Conservation (phyloP, 2,329 filamentous ascomycete species). For the Fusarium sp. region DNA sequence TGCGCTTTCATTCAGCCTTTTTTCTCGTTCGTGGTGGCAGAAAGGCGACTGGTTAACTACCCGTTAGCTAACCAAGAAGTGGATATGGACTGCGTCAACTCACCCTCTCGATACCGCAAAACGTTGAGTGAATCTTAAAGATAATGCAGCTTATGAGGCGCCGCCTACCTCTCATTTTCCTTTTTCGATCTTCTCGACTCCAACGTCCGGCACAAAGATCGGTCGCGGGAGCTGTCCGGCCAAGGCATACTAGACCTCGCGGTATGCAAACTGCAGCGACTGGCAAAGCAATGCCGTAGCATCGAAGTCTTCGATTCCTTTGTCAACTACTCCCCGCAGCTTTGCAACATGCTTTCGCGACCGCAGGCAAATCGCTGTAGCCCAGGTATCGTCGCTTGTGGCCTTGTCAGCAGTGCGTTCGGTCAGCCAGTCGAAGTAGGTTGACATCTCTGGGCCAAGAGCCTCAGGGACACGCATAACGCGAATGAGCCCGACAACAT, state of each 20-base stretch:
- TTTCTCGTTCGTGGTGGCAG: background rate
- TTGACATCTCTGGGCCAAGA: conserved; percentile 36
- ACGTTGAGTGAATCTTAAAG: background rate
- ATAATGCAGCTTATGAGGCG: background rate
- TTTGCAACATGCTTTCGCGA: conserved; percentile 43
- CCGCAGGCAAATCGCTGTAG: conserved; percentile 45
- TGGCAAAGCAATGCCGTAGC: conserved; percentile 46
- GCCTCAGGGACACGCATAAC: conserved; percentile 41
- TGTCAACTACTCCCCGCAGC: conserved; percentile 14
- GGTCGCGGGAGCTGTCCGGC: conserved; percentile 49
- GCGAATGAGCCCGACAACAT: conserved; percentile 49
- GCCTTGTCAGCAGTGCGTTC: conserved; percentile 39
- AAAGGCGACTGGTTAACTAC: background rate
- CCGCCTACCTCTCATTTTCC: background rate
- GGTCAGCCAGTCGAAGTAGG: conserved; percentile 51
- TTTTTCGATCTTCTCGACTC: conserved; percentile 9
- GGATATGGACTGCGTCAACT: background rate
- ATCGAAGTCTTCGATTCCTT: conserved; percentile 39
- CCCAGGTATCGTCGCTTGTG: conserved; percentile 47
- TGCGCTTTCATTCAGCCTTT: background rate
- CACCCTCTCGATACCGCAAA: background rate
- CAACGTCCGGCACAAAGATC: conserved; percentile 41
- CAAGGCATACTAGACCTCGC: conserved; percentile 45
- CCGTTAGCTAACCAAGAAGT: background rate
- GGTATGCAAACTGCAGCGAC: conserved; percentile 47